phyloP scores from a whole-genome alignment of 2,329 filamentous ascomycete species.

The Botrytis cinerea region DNA sequence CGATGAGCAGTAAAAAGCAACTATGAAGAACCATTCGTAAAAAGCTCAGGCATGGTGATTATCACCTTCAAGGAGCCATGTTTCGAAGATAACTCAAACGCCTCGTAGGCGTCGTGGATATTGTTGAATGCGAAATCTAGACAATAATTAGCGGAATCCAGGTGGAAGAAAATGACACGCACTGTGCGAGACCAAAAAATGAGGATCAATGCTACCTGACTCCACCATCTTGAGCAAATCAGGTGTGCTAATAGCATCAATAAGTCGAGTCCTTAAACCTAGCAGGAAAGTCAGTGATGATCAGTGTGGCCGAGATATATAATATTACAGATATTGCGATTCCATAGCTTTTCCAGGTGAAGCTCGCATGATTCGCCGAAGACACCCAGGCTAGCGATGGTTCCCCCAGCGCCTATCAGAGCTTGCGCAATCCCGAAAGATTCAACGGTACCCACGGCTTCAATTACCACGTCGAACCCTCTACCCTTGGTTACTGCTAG shows the following conservation, averaged over 20 bases:
- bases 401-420: conserved; percentile 53
- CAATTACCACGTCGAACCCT: conserved; percentile 58
- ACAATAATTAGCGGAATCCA: background rate
- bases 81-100: background rate
- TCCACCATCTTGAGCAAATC: background rate
- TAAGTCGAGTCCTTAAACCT: conserved; percentile 1
- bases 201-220: background rate
- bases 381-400: conserved; percentile 59
- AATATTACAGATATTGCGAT: conserved; percentile 52
- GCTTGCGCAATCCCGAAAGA: conserved; percentile 56
- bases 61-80: conserved; percentile 1
- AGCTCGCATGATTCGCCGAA: conserved; percentile 54
- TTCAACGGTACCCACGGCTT: conserved; percentile 55
- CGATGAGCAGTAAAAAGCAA: background rate
- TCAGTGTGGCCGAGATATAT: background rate
- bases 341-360: conserved; percentile 55
- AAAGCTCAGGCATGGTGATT: background rate
- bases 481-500: conserved; percentile 47
- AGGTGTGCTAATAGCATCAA: conserved; percentile 8
- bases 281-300: background rate
- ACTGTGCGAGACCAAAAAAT: background rate
- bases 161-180: background rate
- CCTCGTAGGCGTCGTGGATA: background rate
- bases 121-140: conserved; percentile 6
- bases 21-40: background rate